phyloP scores from a whole-genome alignment of 2,329 filamentous ascomycete genomes.

The Ceratocystis harringtonii region DNA sequence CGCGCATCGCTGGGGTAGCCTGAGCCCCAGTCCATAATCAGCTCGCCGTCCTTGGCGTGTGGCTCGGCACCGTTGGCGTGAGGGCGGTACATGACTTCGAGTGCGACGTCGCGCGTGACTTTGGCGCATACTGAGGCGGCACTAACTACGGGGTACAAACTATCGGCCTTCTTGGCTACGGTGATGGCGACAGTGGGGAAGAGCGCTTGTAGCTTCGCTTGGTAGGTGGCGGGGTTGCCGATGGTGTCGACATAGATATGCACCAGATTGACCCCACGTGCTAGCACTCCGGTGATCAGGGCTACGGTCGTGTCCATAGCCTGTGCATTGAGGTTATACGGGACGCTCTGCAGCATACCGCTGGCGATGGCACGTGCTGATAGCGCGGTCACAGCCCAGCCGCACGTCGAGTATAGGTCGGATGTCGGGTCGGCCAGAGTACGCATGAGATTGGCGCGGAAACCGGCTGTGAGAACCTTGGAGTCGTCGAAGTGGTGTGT shows the following conservation, averaged over 20 bases:
- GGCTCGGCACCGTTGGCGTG: constrained; percentile 22
- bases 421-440: constrained; percentile 50
- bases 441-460: constrained; percentile 56
- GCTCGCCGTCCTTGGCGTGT: constrained; percentile 22
- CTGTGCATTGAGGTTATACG: constrained; percentile 90
- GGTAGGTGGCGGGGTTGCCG: constrained; percentile 67
- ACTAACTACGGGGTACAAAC: constrained; percentile 79
- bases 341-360: constrained; percentile 54
- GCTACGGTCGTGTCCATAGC: constrained; percentile 82
- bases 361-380: constrained; percentile 72
- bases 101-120: constrained; percentile 78
- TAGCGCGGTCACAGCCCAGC: constrained; percentile 70
- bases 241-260: constrained; percentile 96
- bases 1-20: constrained; percentile 82
- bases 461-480: constrained; percentile 71
- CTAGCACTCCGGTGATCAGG: constrained; percentile 64
- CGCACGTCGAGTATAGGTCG: constrained; percentile 42
- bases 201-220: constrained; percentile 65
- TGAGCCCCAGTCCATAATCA: constrained; percentile 56
- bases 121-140: constrained; percentile 92
- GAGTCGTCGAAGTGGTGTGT: constrained; percentile 88
- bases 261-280: constrained; percentile 61
- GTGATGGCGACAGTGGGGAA: constrained; percentile 66
- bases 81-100: constrained; percentile 59
- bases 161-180: constrained; percentile 84